These are phyloP conservation scores for Kockiozyma suomiensis DNA, from an alignment of 805 yeast species.

Conservation along the genomic window DNA sequence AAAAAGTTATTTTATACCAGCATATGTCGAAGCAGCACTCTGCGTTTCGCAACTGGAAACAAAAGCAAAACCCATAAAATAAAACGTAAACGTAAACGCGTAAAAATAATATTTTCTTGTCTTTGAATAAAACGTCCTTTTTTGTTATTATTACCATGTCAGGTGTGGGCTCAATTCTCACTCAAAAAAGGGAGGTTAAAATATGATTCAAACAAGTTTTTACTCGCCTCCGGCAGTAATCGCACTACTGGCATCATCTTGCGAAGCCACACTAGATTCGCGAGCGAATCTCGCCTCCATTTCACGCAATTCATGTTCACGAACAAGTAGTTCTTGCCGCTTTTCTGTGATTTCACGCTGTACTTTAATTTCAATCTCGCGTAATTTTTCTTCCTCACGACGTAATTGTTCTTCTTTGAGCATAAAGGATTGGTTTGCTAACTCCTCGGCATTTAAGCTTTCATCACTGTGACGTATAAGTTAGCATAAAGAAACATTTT, in stretches of 20 bases:
- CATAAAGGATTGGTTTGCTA: slow-evolving; percentile 45
- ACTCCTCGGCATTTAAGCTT: slow-evolving; percentile 44
- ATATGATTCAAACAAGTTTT: too few relatives aligned
- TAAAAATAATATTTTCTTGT: too few relatives aligned
- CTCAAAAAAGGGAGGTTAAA: too few relatives aligned
- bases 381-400: slow-evolving; percentile 45
- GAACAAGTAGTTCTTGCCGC: slow-evolving; percentile 42
- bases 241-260: slow-evolving; percentile 12
- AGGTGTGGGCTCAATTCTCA: too few relatives aligned
- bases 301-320: slow-evolving; percentile 47
- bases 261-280: slow-evolving; percentile 20
- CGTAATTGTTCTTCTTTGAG: slow-evolving; percentile 48
- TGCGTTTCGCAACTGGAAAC: too few relatives aligned
- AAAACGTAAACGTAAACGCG: too few relatives aligned
- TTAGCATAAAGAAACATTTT: neutral
- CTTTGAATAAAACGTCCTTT: too few relatives aligned
- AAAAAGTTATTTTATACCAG: too few relatives aligned
- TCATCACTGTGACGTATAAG: slow-evolving; percentile 33
- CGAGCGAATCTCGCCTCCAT: slow-evolving; percentile 44
- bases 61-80: too few relatives aligned
- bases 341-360: slow-evolving; percentile 46
- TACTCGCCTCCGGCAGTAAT: slow-evolving; percentile 9
- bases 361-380: slow-evolving; percentile 45
- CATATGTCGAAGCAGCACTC: too few relatives aligned
- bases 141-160: too few relatives aligned